phyloP scores from a whole-genome alignment of 768 basidiomycete genomes.

The Phylloporus sp. region DNA sequence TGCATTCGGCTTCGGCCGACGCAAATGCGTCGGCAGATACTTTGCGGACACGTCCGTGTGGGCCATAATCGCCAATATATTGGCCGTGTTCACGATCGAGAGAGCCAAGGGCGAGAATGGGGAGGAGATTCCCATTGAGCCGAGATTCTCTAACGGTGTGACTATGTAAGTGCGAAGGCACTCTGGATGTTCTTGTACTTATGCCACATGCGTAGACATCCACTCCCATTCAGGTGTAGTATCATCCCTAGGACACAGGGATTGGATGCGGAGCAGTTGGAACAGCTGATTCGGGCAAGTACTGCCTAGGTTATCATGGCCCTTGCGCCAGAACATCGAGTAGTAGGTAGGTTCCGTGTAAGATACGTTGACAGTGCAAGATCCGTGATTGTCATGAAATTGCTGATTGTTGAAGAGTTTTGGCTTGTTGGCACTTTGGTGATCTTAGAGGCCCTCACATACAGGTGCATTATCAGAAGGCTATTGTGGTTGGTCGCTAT shows the following conservation, averaged over 20 bases:
- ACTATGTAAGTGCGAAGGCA: conserved; percentile 7
- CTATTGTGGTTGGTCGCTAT: too few species aligned
- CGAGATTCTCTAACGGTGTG: conserved; percentile 1
- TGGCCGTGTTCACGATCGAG: conserved; percentile 16
- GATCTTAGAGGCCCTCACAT: too few species aligned
- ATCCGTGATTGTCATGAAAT: not conserved
- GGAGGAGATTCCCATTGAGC: conserved; percentile 17
- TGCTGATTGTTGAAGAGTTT: not conserved
- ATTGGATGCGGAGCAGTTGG: conserved; percentile 7
- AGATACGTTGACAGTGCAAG: not conserved
- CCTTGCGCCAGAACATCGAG: not conserved
- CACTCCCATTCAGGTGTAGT: conserved; percentile 16
- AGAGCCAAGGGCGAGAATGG: conserved; percentile 18
- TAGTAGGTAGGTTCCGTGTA: not conserved
- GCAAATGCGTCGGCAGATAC: conserved; percentile 29
- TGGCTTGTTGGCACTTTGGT: not conserved
- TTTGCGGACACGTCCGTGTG: conserved; percentile 24
- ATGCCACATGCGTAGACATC: conserved; percentile 1
- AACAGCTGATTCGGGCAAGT: conserved; percentile 12
- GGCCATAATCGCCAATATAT: conserved; percentile 17
- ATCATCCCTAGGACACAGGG: conserved; percentile 10
- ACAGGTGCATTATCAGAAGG: too few species aligned
- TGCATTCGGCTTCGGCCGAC: conserved; percentile 28
- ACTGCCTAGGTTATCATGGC: not conserved
- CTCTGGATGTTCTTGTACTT: not conserved